phyloP scores from a whole-genome alignment of 176 grass and related monocot genomes.

The Carex pumila region DNA sequence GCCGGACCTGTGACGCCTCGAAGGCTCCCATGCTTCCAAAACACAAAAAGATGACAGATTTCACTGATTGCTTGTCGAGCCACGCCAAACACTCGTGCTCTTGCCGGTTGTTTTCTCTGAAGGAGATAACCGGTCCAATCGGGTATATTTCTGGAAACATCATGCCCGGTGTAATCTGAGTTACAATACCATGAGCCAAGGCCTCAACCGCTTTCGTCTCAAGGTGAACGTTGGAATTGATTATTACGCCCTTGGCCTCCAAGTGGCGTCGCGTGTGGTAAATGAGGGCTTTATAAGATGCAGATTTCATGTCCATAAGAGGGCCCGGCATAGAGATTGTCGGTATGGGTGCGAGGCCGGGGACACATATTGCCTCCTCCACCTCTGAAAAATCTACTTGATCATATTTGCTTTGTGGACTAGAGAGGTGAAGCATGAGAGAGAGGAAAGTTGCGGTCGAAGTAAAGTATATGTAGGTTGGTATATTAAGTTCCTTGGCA shows the following conservation, averaged over 20 bases:
- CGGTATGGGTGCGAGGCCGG: slow-evolving; percentile 25
- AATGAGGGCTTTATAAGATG: slow-evolving; percentile 12
- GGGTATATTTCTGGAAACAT: not conserved
- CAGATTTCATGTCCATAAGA: slow-evolving; percentile 1
- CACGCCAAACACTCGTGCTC: slow-evolving; percentile 11
- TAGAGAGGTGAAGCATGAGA: slow-evolving; percentile 25
- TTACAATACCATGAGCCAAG: not conserved
- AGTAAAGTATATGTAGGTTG: slow-evolving; percentile 30
- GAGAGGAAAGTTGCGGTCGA: slow-evolving; percentile 29
- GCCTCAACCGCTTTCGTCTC: slow-evolving; percentile 7
- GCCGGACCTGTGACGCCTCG: not conserved
- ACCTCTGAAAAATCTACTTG: slow-evolving; percentile 12
- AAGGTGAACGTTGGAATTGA: slow-evolving; percentile 28
- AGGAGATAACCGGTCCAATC: not conserved
- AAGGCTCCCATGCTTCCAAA: slow-evolving; percentile 10
- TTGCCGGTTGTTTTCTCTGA: not conserved
- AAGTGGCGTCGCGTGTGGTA: slow-evolving; percentile 23
- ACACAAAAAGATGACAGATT: slow-evolving; percentile 16
- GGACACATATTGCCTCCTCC: slow-evolving; percentile 21
- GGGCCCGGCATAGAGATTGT: slow-evolving; percentile 8
- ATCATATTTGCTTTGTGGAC: not conserved
- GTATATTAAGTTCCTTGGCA: slow-evolving; percentile 20
- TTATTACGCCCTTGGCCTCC: slow-evolving; percentile 31
- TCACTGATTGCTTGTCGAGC: not conserved
- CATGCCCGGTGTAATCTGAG: not conserved